A percentile compares a stretch with the other conserved stretches of the same genome.
phyloP scores from a whole-genome alignment of 139 green algal species.

The Chlorella sp. region DNA sequence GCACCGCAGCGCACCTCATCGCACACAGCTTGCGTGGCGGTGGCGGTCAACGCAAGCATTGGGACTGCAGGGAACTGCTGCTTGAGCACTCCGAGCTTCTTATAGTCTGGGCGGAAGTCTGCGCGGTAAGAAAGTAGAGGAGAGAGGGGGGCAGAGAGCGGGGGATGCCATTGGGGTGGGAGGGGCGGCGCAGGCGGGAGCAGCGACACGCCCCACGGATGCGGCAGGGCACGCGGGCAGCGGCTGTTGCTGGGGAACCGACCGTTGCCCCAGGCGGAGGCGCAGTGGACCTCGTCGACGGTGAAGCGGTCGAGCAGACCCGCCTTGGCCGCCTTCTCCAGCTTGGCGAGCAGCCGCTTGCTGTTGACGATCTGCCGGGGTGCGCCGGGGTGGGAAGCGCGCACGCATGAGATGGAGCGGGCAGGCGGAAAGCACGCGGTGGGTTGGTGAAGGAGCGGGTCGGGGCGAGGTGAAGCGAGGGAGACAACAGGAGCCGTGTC shows the following conservation, averaged over 20 bases:
- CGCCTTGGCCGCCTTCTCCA: constrained; percentile 64
- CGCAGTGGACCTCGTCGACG: constrained; percentile 91
- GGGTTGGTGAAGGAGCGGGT: no score
- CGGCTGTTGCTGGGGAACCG: no score
- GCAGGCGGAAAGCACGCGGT: no score
- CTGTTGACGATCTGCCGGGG: constrained; percentile 31
- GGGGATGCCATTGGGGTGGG: no score
- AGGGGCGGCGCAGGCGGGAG: no score
- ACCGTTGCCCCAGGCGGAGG: constrained; percentile 25
- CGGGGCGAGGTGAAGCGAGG: no score
- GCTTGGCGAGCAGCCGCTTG: constrained; percentile 54
- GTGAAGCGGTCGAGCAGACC: constrained; percentile 69
- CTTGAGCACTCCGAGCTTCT: constrained; percentile 73
- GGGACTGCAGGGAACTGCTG: constrained; percentile 54
- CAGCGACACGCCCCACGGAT: no score
- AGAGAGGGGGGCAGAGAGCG: no score
- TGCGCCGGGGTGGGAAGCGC: constrained; percentile 47
- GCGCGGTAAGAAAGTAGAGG: constrained; percentile 42
- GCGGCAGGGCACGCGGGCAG: no score
- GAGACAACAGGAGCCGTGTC: no score
- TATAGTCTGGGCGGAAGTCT: constrained; percentile 75
- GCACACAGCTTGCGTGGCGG: constrained; percentile 38
- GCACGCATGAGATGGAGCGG: no score
- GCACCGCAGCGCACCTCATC: constrained; percentile 12
- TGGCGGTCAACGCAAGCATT: constrained; percentile 55